Base-by-base conservation (phyloP, 257 asterid genomes). In the Linderniella brevidens region DNA sequence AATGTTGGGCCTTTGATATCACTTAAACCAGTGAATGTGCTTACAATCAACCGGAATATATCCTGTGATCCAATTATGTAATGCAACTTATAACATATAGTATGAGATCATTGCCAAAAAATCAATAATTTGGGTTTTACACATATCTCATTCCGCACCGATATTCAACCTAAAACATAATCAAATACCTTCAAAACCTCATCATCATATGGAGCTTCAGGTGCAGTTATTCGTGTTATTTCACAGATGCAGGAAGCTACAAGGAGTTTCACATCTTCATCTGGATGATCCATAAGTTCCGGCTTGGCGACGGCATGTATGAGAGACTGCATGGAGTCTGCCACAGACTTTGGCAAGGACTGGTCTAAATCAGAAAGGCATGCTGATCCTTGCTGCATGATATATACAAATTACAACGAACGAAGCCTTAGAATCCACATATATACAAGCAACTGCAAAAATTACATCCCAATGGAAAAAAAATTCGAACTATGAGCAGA, bases 161-260 rank as follows among this genome's bases (percentile, higher is more conserved):
- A 13, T 1, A 43, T 13, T 15, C 4, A 16, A 3, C 48, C 3
- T 41, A 41, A 4, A 17, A 13, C 3, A 1, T 17, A 13, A 46
- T 9, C 11, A 35, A 46, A 46, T 74, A 90, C 99, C 94, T 86
- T 90, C 54, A 90, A 60, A 50, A 71, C 53, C 62, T 82, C 90
- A 55, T 90, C 99, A 39, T 67, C 76, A 41, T 82, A 90, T 14
- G 99, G 96, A 57, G 93, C 86, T 59, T 82, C 93, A 0, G 99
- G 99, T 50, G 99, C 96, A 60, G 95, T 90, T 43, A 90, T 86
- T 60, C 99, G 76, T 52, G 93, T 86, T 62, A 90, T 85, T 70
- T 90, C 99, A 58, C 96, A 86, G 13, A 82, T 70, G 67, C 99
- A 86, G 12, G 96, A 79, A 54, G 99, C 96, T 32, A 85, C 88